These are phyloP conservation scores for Clohesyomyces aquaticus DNA, from an alignment of 495 filamentous ascomycete species.

Conservation along the genomic window DNA sequence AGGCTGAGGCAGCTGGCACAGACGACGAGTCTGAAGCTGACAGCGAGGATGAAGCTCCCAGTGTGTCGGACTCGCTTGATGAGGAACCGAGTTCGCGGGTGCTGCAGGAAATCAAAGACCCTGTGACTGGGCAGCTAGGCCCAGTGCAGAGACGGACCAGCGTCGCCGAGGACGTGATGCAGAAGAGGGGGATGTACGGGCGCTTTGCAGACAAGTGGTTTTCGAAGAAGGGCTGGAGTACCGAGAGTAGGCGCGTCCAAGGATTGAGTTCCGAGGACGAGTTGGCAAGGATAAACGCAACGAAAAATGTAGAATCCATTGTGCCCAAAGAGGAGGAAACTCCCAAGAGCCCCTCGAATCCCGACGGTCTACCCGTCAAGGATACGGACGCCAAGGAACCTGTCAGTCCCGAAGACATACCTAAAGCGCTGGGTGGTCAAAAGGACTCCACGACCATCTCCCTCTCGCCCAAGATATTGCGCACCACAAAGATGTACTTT, in stretches of 20 bases:
- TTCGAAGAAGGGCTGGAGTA: constrained; percentile 75
- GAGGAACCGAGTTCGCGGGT: constrained; percentile 26
- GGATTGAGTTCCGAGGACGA: constrained; percentile 57
- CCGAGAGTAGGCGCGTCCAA: constrained; percentile 59
- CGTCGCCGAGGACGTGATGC: constrained; percentile 83
- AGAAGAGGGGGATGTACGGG: constrained; percentile 76
- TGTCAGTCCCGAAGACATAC: constrained; percentile 37
- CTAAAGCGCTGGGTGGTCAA: constrained; percentile 42
- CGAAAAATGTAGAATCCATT: constrained; percentile 30
- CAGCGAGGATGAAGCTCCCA: constrained; percentile 43
- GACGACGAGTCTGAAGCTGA: constrained; percentile 47
- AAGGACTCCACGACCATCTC: constrained; percentile 48
- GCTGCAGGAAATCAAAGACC: constrained; percentile 19
- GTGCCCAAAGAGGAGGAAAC: constrained; percentile 21
- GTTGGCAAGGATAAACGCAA: constrained; percentile 14
- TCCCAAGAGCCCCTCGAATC: constrained; percentile 6
- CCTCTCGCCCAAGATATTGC: constrained; percentile 82
- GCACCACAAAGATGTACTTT: constrained; percentile 79
- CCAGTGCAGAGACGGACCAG: constrained; percentile 53
- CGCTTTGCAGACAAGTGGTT: constrained; percentile 90
- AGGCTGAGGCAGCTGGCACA: constrained; percentile 38
- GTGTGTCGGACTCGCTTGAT: constrained; percentile 43
- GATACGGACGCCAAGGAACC: constrained; percentile 23
- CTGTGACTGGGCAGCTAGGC: constrained; percentile 34
- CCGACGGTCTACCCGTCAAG: constrained; percentile 22